Evolutionary conservation across 345 rosid species (phyloP).

Genomic region (Arabis hirsuta): DNA sequence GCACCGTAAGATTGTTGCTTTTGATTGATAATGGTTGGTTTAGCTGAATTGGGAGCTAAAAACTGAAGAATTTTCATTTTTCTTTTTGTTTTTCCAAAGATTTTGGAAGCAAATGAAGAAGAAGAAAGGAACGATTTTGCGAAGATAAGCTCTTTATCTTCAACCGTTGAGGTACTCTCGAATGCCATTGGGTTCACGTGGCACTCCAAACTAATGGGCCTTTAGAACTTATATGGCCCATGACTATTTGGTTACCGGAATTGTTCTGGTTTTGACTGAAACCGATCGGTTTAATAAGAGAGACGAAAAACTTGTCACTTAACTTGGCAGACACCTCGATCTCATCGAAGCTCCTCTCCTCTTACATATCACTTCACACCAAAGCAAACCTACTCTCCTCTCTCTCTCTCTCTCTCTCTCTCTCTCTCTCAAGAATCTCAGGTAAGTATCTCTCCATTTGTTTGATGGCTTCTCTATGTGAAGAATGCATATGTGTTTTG

Average conservation of each 20-base stretch:
- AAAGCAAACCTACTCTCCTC: slow-evolving; percentile 34
- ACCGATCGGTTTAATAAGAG: no score
- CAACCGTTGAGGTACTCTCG: slow-evolving; percentile 2
- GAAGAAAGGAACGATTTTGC: slow-evolving; percentile 10
- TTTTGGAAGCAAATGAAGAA: slow-evolving; percentile 1
- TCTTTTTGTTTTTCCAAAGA: background rate
- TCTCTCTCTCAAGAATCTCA: background rate
- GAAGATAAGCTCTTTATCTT: slow-evolving; percentile 40
- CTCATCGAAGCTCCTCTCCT: slow-evolving; percentile 42
- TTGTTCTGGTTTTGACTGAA: no score
- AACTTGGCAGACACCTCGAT: slow-evolving; percentile 41
- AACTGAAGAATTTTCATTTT: slow-evolving; percentile 56
- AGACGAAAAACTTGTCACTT: background rate
- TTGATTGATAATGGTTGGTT: slow-evolving; percentile 40
- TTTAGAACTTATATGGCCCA: slow-evolving; percentile 14
- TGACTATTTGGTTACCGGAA: no score
- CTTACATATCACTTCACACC: slow-evolving; percentile 32
- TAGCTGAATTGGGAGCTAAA: slow-evolving; percentile 48
- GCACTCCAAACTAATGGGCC: background rate
- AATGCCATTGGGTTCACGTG: background rate
- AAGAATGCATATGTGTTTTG: slow-evolving; percentile 28
- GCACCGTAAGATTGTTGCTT: slow-evolving; percentile 29
- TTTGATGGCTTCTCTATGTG: background rate
- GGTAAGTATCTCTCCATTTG: slow-evolving; percentile 25
- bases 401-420: slow-evolving; percentile 35